Percentiles rank a stretch among this genome's conserved stretches.
Evolutionary conservation across 2,329 filamentous ascomycete species (phyloP).

Genomic region (Pyricularia sp.): DNA sequence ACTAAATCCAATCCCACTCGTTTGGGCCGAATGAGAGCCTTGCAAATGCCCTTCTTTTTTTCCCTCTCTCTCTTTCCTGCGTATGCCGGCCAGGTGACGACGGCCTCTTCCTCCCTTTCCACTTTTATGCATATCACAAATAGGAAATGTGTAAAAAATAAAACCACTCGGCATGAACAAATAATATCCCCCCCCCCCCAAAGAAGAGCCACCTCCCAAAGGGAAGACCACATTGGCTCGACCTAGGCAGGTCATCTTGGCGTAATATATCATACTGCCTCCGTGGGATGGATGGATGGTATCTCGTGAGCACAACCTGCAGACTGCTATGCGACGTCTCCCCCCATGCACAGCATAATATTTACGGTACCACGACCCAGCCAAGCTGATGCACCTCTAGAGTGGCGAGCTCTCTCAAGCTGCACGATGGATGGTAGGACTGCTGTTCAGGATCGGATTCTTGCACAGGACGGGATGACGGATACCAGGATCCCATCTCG

Average conservation of each 20-base stretch:
- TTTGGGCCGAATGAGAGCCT: background rate
- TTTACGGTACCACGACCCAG: background rate
- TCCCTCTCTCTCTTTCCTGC: no score
- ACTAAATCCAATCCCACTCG: background rate
- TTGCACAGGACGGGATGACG: background rate
- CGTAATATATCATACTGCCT: background rate
- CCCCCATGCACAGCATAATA: background rate
- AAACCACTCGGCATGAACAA: no score
- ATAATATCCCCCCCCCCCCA: no score
- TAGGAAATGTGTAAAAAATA: no score
- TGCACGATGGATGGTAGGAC: background rate
- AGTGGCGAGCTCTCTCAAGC: background rate
- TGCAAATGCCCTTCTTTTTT: no score
- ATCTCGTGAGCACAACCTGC: background rate
- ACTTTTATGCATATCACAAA: no score
- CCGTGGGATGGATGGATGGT: background rate
- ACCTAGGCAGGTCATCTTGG: background rate
- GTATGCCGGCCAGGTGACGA: background rate
- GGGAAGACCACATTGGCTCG: no score
- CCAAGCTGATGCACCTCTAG: background rate
- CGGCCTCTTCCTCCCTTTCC: background rate
- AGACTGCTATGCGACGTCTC: background rate
- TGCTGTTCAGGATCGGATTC: background rate
- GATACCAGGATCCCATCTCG: background rate
- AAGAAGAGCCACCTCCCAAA: no score